Evolutionary conservation across 1,139 yeast species (phyloP), one percentile per base, ranked within the genome.

Genomic region (Magnusiomyces tetraspermus): DNA sequence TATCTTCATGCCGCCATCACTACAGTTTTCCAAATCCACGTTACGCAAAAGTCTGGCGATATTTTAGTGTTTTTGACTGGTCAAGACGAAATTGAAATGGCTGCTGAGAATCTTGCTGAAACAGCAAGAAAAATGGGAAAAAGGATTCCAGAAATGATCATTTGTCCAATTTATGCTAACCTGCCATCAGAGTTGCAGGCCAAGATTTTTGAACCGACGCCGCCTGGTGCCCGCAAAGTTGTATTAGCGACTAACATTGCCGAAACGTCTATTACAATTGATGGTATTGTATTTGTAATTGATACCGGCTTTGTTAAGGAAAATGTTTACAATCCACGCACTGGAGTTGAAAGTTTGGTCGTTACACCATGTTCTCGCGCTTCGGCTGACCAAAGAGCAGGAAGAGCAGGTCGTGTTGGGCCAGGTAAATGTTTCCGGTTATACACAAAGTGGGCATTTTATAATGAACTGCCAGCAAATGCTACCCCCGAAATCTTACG

Each of bases 181-280:
- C 70, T 92, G 53, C 97, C 97, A 0, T 77, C 90, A 6, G 96
- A 89, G 53, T 71, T 81, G 55, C 98, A 92, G 65, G 76, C 81
- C 22, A 76, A 75, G 59, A 88, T 92, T 47, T 92, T 92, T 67
- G 95, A 85, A 58, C 94, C 95, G 0, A 85, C 97, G 0, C 96
- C 96, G 0, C 74, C 76, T 4, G 79, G 80, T 21, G 71, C 85
- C 1, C 71, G 98, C 33, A 92, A 92, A 63, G 95, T 92, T 8
- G 96, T 92, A 1, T 72, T 92, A 52, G 97, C 98, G 0, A 92
- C 98, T 0, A 92, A 92, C 61, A 90, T 92, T 60, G 98, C 98
- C 0, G 98, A 92, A 67, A 92, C 98, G 0, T 90, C 97, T 5
- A 83, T 92, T 61, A 92, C 98, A 0, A 90, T 92, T 55, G 94